Base-by-base conservation (phyloP, 2,329 filamentous ascomycete genomes). In the Hypoxylon sp. region DNA sequence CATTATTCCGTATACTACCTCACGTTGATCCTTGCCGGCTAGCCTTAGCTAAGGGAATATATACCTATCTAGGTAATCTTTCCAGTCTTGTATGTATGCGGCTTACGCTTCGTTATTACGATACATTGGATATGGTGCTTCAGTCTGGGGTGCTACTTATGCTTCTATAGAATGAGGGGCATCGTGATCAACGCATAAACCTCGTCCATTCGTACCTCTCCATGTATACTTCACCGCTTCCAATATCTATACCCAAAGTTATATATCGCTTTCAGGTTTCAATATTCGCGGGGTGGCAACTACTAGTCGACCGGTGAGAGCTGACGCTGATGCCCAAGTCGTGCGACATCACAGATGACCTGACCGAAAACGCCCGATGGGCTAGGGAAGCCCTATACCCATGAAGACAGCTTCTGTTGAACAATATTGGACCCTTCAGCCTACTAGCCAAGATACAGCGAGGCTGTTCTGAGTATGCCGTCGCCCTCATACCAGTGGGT, bases 241-340 rank as follows among this genome's bases (percentile, higher is more conserved):
- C 42, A 57, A 10, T 35, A 17, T 62, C 42, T 60, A 54, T 63
- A 60, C 55, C 61, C 50, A 62, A 67, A 56, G 21, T 24, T 57
- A 42, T 51, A 42, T 51, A 48, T n/a, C 57, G 50, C 48, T 15
- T 54, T 60, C 55, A 56, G 65, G 65, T 60, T 62, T 61, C 62
- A 68, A 63, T 42, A 50, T 66, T 58, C 51, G 53, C 53, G 15
- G 52, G 63, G 68, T 58, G 55, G 65, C 62, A 62, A 61, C 39
- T 29, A n/a, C 42, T 66, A 17, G 37, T 60, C 27, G 51, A 68
- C 68, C 68, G 65, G 68, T 70, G 59, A 68, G 51, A 62, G 46
- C 62, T 66, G 48, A 62, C 50, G 47, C 54, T 61, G 59, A 59
- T 63, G 62, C 62, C 62, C 65, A 68, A 68, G 39, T 48, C 32